phyloP scores from a whole-genome alignment of 306 rosid species.

The Mucuna pruriens region DNA sequence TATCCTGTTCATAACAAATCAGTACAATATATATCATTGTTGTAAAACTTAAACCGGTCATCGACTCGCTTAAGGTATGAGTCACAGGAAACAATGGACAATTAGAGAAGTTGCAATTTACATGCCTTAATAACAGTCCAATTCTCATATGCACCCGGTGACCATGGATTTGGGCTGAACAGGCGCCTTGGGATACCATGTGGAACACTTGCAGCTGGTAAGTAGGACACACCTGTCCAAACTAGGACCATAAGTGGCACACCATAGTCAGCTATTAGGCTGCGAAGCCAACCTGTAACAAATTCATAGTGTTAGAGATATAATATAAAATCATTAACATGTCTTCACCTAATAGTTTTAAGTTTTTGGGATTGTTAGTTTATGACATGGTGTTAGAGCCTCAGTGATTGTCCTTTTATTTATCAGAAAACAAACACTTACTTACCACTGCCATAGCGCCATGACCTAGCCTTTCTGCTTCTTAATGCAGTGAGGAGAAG shows the following conservation, averaged over 20 bases:
- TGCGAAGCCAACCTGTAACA: conserved; percentile 78
- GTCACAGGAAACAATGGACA: conserved; percentile 4
- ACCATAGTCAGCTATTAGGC: conserved; percentile 96
- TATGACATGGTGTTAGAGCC: not conserved
- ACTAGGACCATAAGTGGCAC: conserved; percentile 94
- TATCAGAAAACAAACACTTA: conserved; percentile 29
- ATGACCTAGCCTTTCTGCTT: conserved; percentile 94
- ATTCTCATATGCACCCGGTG: conserved; percentile 95
- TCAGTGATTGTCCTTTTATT: not conserved
- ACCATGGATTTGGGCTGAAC: conserved; percentile 99
- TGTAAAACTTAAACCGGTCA: no score
- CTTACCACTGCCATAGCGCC: conserved; percentile 97
- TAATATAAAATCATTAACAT: not conserved
- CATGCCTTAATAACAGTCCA: conserved; percentile 96
- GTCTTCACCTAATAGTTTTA: not conserved
- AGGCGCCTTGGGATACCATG: conserved; percentile 91
- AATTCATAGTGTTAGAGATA: not conserved
- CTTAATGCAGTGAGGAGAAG: conserved; percentile 85
- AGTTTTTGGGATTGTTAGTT: not conserved
- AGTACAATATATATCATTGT: not conserved
- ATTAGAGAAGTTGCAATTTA: conserved; percentile 6
- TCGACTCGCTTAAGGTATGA: no score
- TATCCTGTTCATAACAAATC: conserved; percentile 62
- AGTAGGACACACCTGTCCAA: conserved; percentile 93
- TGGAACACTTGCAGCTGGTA: conserved; percentile 78